Evolutionary conservation across 1,284 basidiomycete species (phyloP).

Genomic region (Irpex sp.): DNA sequence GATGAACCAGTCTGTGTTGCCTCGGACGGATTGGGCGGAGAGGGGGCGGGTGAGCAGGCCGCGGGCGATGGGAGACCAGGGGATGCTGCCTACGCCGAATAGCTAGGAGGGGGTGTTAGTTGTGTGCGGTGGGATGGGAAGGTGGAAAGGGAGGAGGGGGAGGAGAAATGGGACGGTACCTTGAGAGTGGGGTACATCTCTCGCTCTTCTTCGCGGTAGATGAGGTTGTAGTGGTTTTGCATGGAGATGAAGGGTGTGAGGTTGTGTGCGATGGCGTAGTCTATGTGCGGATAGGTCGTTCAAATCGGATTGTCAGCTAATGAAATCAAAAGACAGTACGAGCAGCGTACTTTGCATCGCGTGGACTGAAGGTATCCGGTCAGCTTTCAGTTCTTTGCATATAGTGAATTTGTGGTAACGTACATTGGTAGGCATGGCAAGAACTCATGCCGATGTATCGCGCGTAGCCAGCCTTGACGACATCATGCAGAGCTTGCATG

Average conservation of each 20-base stretch:
- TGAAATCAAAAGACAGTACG: neutral
- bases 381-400: neutral
- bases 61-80: slow-evolving; percentile 39
- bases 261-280: slow-evolving; percentile 27
- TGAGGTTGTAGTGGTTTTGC: slow-evolving; percentile 33
- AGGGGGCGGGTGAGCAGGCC: slow-evolving; percentile 35
- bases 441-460: slow-evolving; percentile 39
- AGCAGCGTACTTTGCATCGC: slow-evolving; percentile 22
- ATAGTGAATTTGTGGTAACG: neutral
- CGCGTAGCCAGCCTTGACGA: slow-evolving; percentile 36
- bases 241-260: slow-evolving; percentile 37
- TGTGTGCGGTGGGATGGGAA: too few relatives aligned
- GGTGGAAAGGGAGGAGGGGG: neutral
- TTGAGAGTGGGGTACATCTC: slow-evolving; percentile 30
- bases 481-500: slow-evolving; percentile 40
- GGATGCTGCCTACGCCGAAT: slow-evolving; percentile 37
- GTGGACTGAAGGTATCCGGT: slow-evolving; percentile 16
- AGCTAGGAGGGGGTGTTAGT: slow-evolving; percentile 12
- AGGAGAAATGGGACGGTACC: slow-evolving; percentile 7
- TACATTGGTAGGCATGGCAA: slow-evolving; percentile 30
- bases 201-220: slow-evolving; percentile 36
- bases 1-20: slow-evolving; percentile 20
- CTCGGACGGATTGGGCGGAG: slow-evolving; percentile 18
- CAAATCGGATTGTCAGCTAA: too few relatives aligned
- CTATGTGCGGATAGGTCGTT: too few relatives aligned